Conservation (phyloP, 2,329 filamentous ascomycete species). For the Venturia pyrina region DNA sequence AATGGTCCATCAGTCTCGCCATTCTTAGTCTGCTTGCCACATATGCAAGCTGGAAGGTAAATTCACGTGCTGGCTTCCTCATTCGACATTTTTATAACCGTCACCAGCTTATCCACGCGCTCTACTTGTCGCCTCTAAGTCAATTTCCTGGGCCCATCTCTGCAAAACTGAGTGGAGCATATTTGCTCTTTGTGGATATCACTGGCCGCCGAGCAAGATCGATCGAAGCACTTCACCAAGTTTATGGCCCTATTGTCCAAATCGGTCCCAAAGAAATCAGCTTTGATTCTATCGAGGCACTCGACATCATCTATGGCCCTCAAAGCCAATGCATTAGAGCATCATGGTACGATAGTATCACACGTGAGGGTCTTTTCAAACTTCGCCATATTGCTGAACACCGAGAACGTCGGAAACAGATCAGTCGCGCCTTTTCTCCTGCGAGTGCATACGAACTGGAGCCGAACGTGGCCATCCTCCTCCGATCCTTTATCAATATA, state of each 20-base stretch:
- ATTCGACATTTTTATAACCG: no score
- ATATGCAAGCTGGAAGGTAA: no score
- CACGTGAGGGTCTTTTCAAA: not conserved
- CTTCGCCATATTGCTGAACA: not conserved
- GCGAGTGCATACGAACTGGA: not conserved
- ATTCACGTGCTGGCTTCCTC: no score
- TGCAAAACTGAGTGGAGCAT: no score
- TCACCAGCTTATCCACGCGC: no score
- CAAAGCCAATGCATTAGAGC: not conserved
- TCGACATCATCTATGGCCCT: not conserved
- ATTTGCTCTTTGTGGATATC: no score
- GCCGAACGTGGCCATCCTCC: not conserved
- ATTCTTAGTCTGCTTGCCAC: no score
- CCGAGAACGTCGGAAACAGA: not conserved
- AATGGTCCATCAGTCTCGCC: no score
- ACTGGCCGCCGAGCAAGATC: not conserved
- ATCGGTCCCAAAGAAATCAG: slow-evolving; percentile 5
- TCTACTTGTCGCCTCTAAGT: no score
- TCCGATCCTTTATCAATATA: not conserved
- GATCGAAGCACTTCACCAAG: slow-evolving; percentile 5
- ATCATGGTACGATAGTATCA: slow-evolving; percentile 2
- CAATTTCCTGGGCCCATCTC: no score
- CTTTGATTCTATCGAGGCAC: slow-evolving; percentile 3
- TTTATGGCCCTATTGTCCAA: slow-evolving; percentile 8
- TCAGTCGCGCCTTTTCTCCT: slow-evolving; percentile 2